Percentiles rank a stretch among this genome's conserved stretches.
Conservation (phyloP, 1,284 basidiomycete genomes). For the Abortiporus biennis region DNA sequence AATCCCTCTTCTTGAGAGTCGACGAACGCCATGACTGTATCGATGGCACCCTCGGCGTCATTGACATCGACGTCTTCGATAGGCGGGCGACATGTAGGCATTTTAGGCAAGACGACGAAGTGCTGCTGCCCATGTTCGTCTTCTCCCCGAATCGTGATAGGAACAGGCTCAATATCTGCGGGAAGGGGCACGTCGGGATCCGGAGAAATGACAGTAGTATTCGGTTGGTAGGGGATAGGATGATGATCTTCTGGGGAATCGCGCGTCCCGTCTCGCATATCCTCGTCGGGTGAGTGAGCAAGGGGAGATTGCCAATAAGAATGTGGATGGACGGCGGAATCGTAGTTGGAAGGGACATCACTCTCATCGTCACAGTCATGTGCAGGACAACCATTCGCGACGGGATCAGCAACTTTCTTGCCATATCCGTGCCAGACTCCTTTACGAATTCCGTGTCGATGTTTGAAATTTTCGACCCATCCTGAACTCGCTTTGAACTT, state of each 20-base stretch:
- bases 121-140: neutral
- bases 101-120: neutral
- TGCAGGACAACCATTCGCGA: neutral
- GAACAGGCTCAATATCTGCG: neutral
- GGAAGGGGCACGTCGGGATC: constrained; percentile 4
- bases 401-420: neutral
- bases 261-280: constrained; percentile 1
- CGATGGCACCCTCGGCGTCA: constrained; percentile 47
- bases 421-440: constrained; percentile 50
- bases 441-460: constrained; percentile 66
- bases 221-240: neutral
- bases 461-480: constrained; percentile 91
- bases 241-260: neutral
- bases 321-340: too few species aligned
- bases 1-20: constrained; percentile 18
- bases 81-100: constrained; percentile 3
- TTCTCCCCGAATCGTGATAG: constrained; percentile 1
- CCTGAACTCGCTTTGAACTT: constrained; percentile 87
- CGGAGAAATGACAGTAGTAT: neutral
- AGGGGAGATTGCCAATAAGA: too few species aligned
- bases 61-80: constrained; percentile 24
- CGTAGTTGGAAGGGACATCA: neutral
- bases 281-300: neutral
- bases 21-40: constrained; percentile 44
- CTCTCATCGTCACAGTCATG: too few species aligned